A percentile compares a stretch with the other conserved stretches of the same genome.
These are phyloP conservation scores for Torulaspora microellipsoides DNA, from an alignment of 805 yeast species.

Conservation along the genomic window DNA sequence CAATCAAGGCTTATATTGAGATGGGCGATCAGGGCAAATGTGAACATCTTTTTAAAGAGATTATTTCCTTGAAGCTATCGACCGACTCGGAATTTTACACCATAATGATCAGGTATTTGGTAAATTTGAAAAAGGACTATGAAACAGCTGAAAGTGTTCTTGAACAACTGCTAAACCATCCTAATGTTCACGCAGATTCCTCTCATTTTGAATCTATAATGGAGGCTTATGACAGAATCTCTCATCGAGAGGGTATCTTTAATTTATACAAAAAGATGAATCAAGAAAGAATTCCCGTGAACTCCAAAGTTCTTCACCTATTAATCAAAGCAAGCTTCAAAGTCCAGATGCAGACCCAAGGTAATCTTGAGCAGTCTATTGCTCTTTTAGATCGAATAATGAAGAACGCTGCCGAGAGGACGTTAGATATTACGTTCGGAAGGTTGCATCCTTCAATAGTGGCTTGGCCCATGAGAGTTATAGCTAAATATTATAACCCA, in stretches of 20 bases:
- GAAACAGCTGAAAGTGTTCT: constrained; percentile 21
- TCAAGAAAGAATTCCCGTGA: constrained; percentile 22
- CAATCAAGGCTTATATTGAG: constrained; percentile 21
- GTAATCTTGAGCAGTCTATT: constrained; percentile 29
- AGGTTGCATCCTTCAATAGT: constrained; percentile 34
- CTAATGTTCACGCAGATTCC: constrained; percentile 14
- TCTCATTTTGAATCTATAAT: constrained; percentile 33
- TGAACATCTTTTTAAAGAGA: constrained; percentile 17
- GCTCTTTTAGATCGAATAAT: constrained; percentile 32
- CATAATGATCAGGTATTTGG: constrained; percentile 20
- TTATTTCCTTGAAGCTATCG: constrained; percentile 10
- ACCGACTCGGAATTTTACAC: constrained; percentile 25
- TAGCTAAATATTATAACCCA: constrained; percentile 32
- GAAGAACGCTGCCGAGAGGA: constrained; percentile 23
- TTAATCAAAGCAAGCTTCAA: constrained; percentile 33
- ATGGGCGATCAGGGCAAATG: constrained; percentile 15
- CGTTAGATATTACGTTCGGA: constrained; percentile 18
- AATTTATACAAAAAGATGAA: constrained; percentile 27
- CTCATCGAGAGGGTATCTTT: constrained; percentile 29
- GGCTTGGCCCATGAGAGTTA: constrained; percentile 35
- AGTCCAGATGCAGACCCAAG: constrained; percentile 25
- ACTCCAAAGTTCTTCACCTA: constrained; percentile 29
- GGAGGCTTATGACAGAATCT: constrained; percentile 27
- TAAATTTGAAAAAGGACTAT: constrained; percentile 17
- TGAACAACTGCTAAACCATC: constrained; percentile 18